Base-by-base conservation (phyloP, 129 eudicot species). In the Flaveria robusta region DNA sequence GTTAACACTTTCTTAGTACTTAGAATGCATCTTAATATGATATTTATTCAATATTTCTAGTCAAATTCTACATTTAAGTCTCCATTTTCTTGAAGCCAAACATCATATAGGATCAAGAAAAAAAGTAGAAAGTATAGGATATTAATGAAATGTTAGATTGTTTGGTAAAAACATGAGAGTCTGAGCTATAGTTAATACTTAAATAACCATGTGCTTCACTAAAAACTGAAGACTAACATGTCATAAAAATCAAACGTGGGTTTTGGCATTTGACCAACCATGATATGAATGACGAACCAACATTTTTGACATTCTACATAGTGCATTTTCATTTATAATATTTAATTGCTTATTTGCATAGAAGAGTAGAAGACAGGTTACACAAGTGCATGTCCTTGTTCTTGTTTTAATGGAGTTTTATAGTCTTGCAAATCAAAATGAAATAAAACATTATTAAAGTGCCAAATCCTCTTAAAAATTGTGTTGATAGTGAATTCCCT, bases 21-120 rank as follows among this genome's bases (percentile, higher is more conserved):
- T 41, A 14, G 63, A 3, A 47, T 74, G 67, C 64, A 50, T 69
- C 66, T 15, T 55, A 52, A 70, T 49, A 62, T 71, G 60, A 68
- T 72, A 45, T 47, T 79, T 23, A 42, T 43, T 52, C 66, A 66
- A 52, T 19, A 34, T 31, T 31, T 31, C 9, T 64, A 65, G 12
- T 34, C 5, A 65, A 8, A 16, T 26, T 31, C 26, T 65, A 8
- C 46, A 16, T 65, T 31, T n/a, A 7, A 16, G 14, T 65, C 49
- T 65, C 49, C 14, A 12, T 7, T 34, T 7, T 65, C 26, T 4
- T 23, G n/a, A 26, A 60, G 41, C 41, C n/a, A 60, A 24, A 3
- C n/a, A 0, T 47, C 52, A 6, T 47, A 47, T 47, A 47, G 16
- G 52, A 47, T 47, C 16, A 47, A 47, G 18, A 47, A 47, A 47